Evolutionary conservation across 129 eudicot genomes (phyloP).

Genomic region (Chrysanthemum makinoi): DNA sequence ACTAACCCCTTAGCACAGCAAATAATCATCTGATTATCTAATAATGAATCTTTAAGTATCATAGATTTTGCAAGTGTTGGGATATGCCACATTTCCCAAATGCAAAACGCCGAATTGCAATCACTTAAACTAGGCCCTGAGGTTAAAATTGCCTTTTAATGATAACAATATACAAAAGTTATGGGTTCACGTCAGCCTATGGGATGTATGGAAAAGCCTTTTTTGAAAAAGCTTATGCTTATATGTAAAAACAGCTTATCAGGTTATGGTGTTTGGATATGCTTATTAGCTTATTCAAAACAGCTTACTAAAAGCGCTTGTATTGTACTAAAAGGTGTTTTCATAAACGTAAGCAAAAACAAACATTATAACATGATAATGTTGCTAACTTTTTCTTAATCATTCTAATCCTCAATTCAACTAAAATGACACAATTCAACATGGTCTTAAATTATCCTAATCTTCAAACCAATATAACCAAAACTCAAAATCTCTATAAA

Average conservation of each 20-base stretch:
- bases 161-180: no score
- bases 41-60: conserved; percentile 2
- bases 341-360: not conserved
- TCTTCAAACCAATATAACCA: not conserved
- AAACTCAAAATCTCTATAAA: conserved; percentile 17
- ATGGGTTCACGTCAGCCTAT: not conserved
- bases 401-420: not conserved
- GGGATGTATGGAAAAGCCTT: no score
- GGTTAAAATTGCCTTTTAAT: not conserved
- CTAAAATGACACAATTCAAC: not conserved
- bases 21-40: not conserved
- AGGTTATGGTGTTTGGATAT: no score
- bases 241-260: no score
- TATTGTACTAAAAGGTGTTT: no score
- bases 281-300: no score
- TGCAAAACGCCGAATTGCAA: not conserved
- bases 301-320: no score
- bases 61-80: conserved; percentile 3
- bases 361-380: not conserved
- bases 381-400: conserved; percentile 4
- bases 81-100: not conserved
- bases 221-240: no score
- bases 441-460: no score
- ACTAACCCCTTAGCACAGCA: not conserved
- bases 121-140: not conserved